phyloP scores from a whole-genome alignment of 2,329 filamentous ascomycete genomes.

The Juglanconis juglandina region DNA sequence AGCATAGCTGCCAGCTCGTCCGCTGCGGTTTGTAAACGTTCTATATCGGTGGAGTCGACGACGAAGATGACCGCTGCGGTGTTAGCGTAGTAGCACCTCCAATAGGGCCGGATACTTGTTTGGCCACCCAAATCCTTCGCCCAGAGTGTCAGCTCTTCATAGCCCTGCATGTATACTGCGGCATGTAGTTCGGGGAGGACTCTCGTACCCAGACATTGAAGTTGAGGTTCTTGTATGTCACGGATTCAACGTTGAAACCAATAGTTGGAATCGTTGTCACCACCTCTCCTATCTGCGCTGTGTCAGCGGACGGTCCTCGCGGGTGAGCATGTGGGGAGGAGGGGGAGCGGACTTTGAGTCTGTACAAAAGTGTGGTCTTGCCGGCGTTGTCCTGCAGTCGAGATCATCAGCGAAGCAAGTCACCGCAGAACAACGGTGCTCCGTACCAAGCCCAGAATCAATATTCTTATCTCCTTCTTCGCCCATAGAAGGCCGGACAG shows the following conservation, averaged over 20 bases:
- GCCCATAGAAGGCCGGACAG: conserved; percentile 74
- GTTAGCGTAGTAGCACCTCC: conserved; percentile 99
- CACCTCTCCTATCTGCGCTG: conserved; percentile 83
- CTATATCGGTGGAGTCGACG: conserved; percentile 96
- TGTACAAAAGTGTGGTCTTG: conserved; percentile 95
- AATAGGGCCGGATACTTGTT: conserved; percentile 98
- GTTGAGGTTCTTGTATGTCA: conserved; percentile 96
- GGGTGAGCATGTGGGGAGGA: neutral
- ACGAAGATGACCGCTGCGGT: conserved; percentile 98
- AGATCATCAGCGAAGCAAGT: conserved; percentile 13
- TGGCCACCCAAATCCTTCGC: conserved; percentile 85
- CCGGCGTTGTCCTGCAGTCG: conserved; percentile 82
- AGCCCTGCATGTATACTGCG: neutral
- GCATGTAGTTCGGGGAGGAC: neutral
- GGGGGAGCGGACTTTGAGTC: conserved; percentile 70
- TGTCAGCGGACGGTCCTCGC: conserved; percentile 9
- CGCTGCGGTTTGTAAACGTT: conserved; percentile 84
- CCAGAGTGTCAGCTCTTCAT: conserved; percentile 18
- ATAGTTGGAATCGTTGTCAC: conserved; percentile 99
- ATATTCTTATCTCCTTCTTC: conserved; percentile 96
- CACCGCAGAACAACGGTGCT: conserved; percentile 13
- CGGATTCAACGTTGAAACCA: conserved; percentile 98
- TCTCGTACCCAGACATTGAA: conserved; percentile 91
- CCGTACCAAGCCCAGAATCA: conserved; percentile 84
- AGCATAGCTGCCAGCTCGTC: conserved; percentile 94